Evolutionary conservation across 208 protist species (phyloP).

Genomic region (Leishmania guyanensis): DNA sequence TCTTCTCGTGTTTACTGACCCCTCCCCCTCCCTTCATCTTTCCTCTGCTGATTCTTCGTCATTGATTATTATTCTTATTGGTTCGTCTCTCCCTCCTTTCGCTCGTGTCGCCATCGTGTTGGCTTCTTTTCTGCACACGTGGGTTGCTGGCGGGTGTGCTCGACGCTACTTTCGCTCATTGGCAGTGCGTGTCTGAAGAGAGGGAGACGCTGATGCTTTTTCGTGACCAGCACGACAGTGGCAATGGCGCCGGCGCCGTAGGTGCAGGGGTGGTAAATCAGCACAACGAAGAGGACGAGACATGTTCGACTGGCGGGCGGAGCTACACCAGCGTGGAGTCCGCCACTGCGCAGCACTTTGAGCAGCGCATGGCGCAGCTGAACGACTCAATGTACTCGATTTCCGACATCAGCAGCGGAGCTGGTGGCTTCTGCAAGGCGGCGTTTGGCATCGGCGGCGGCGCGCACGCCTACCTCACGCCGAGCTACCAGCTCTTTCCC

Average conservation of each 20-base stretch:
- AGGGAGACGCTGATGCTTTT: slow-evolving; percentile 20
- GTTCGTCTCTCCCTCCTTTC: neutral
- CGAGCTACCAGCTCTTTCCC: slow-evolving; percentile 25
- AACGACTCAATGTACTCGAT: neutral
- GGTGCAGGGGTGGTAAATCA: slow-evolving; percentile 9
- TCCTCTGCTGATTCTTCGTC: neutral
- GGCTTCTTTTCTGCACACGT: neutral
- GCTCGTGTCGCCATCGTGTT: neutral
- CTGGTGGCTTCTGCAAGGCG: neutral
- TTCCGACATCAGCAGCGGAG: neutral
- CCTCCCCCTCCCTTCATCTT: neutral
- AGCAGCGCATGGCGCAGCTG: slow-evolving; percentile 42
- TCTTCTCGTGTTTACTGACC: neutral
- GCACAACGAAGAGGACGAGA: slow-evolving; percentile 31
- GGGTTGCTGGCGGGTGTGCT: neutral
- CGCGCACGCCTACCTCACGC: slow-evolving; percentile 17
- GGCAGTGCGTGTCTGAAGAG: neutral
- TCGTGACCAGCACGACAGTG: slow-evolving; percentile 23
- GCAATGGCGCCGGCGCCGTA: slow-evolving; percentile 20
- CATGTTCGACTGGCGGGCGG: slow-evolving; percentile 18
- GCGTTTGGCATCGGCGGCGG: neutral
- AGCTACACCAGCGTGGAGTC: slow-evolving; percentile 48
- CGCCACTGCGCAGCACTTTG: slow-evolving; percentile 36
- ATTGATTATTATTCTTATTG: neutral
- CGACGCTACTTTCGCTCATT: neutral